These are phyloP conservation scores for Allantophomopsis lycopodina DNA, from an alignment of 2,329 filamentous ascomycete genomes.

Conservation along the genomic window DNA sequence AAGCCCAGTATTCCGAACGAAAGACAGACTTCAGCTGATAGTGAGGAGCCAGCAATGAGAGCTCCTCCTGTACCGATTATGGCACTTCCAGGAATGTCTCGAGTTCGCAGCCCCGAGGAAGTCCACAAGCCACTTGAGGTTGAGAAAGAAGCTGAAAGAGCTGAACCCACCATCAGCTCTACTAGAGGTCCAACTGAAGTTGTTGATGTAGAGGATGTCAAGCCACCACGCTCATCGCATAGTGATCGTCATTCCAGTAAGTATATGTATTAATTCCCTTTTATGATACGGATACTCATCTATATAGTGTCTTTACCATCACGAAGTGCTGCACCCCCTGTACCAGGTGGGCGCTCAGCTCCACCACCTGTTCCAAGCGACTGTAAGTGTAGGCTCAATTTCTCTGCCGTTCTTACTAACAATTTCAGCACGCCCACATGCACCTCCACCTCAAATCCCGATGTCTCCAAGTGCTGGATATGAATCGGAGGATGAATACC, in stretches of 20 bases:
- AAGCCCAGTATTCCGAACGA: slow-evolving; percentile 26
- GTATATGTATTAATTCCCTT: background rate
- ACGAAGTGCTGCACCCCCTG: slow-evolving; percentile 15
- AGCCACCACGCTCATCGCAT: slow-evolving; percentile 8
- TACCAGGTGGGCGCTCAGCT: slow-evolving; percentile 30
- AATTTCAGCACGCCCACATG: slow-evolving; percentile 45
- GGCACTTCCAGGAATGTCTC: slow-evolving; percentile 60
- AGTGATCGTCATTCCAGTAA: too few species aligned
- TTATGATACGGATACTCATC: background rate
- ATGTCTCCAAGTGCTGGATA: slow-evolving; percentile 65
- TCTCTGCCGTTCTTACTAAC: slow-evolving; percentile 12
- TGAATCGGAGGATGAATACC: slow-evolving; percentile 79
- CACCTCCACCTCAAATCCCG: slow-evolving; percentile 35
- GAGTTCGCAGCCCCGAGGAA: slow-evolving; percentile 32
- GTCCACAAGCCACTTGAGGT: slow-evolving; percentile 24
- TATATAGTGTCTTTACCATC: background rate
- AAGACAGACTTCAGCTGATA: slow-evolving; percentile 29
- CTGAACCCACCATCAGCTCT: slow-evolving; percentile 17
- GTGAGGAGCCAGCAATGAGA: slow-evolving; percentile 26
- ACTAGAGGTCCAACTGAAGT: slow-evolving; percentile 28
- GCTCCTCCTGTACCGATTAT: slow-evolving; percentile 47
- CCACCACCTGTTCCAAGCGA: slow-evolving; percentile 45
- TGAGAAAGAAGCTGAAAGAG: slow-evolving; percentile 33
- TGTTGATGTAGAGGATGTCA: slow-evolving; percentile 38
- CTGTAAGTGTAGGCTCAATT: slow-evolving; percentile 31